A percentile compares a stretch with the other conserved stretches of the same genome.
Conservation (phyloP, 2,329 filamentous ascomycete species). For the Xylaria sp. region DNA sequence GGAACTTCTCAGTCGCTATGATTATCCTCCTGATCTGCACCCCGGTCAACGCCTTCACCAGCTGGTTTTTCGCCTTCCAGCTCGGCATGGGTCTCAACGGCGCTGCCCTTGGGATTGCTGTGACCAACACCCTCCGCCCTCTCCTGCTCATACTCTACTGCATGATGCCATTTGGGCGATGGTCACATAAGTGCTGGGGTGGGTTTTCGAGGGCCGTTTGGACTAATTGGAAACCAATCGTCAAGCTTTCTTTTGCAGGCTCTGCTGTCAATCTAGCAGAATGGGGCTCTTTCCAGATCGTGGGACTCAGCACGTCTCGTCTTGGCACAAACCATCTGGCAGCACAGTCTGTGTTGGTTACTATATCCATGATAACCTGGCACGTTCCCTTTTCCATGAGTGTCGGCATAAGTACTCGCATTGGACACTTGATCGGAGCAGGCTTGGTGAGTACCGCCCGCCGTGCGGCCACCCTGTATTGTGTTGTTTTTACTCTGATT, state of each 20-base stretch:
- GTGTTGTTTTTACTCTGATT: slow-evolving; percentile 48
- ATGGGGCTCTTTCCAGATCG: slow-evolving; percentile 56
- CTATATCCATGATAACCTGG: slow-evolving; percentile 54
- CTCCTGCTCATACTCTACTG: slow-evolving; percentile 59
- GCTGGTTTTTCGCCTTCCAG: slow-evolving; percentile 59
- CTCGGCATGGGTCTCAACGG: slow-evolving; percentile 59
- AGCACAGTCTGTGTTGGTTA: slow-evolving; percentile 55
- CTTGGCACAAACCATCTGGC: slow-evolving; percentile 55
- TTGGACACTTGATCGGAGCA: slow-evolving; percentile 56
- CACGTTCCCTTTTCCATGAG: slow-evolving; percentile 57
- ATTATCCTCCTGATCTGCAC: slow-evolving; percentile 59
- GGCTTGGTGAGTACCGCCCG: slow-evolving; percentile 49
- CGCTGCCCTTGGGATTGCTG: slow-evolving; percentile 60
- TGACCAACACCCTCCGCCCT: slow-evolving; percentile 60
- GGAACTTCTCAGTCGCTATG: slow-evolving; percentile 58
- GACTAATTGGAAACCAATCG: slow-evolving; percentile 54
- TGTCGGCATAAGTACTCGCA: slow-evolving; percentile 55
- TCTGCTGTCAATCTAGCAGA: slow-evolving; percentile 55
- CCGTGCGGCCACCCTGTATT: slow-evolving; percentile 48
- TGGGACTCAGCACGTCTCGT: slow-evolving; percentile 58
- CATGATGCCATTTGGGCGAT: slow-evolving; percentile 53
- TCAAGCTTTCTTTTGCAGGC: slow-evolving; percentile 53
- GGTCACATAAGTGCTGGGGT: slow-evolving; percentile 57
- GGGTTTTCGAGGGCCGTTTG: slow-evolving; percentile 52
- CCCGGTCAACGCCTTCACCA: slow-evolving; percentile 60